A percentile compares a stretch with the other conserved stretches of the same genome.
Conservation (phyloP, 169 alveolate genomes). For the Cryptosporidium viatorum region DNA sequence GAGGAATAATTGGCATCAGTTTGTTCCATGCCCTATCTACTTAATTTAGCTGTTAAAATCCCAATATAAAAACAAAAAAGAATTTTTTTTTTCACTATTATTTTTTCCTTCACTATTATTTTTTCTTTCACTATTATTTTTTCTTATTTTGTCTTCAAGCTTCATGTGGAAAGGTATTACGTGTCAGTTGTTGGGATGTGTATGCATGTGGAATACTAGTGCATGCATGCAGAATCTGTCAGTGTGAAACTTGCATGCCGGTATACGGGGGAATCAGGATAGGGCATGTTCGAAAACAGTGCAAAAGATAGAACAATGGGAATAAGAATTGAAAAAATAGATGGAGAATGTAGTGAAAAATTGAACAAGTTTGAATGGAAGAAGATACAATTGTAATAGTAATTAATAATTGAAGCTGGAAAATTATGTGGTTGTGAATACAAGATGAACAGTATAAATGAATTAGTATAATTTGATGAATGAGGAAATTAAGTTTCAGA, state of each 20-base stretch:
- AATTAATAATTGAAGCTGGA: not conserved
- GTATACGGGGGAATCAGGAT: not conserved
- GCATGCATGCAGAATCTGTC: not conserved
- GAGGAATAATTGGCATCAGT: slow-evolving; percentile 14
- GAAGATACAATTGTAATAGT: not conserved
- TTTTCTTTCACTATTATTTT: not conserved
- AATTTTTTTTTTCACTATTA: not conserved
- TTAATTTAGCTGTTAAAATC: slow-evolving; percentile 3
- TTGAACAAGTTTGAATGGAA: not conserved
- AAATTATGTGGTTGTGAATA: no score
- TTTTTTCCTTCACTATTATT: no score
- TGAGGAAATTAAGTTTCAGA: not conserved
- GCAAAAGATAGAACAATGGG: not conserved
- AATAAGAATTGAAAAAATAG: no score
- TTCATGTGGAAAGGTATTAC: not conserved
- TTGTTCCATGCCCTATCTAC: slow-evolving; percentile 11
- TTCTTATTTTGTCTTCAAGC: not conserved
- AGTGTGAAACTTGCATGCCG: not conserved
- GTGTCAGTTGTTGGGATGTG: not conserved
- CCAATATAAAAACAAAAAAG: not conserved
- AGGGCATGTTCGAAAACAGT: not conserved
- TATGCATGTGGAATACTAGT: not conserved
- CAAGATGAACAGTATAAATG: not conserved
- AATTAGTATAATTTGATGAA: not conserved
- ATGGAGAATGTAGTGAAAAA: not conserved